These are phyloP conservation scores for Biscutella laevigata DNA, from an alignment of 441 rosid genomes.

Conservation along the genomic window DNA sequence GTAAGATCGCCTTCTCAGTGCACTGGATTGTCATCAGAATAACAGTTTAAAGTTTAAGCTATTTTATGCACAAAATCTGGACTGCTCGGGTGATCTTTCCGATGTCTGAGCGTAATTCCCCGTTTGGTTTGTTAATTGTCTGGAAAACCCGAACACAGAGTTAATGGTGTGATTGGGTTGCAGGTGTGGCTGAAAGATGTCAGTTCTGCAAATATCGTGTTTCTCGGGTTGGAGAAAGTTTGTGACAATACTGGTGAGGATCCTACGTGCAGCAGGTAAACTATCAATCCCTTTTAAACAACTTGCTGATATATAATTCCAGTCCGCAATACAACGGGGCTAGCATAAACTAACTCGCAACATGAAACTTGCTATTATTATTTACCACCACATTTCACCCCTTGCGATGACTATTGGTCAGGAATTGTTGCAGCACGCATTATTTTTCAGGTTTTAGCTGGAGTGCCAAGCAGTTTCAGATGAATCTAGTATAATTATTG, in stretches of 20 bases:
- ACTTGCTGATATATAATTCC: neutral
- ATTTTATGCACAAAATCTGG: neutral
- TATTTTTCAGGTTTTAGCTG: neutral
- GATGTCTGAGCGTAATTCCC: neutral
- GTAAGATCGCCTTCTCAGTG: constrained; percentile 27
- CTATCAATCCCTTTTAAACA: neutral
- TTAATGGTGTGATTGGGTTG: neutral
- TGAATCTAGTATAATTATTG: neutral
- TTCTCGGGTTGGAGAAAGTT: constrained; percentile 46
- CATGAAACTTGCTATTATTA: neutral
- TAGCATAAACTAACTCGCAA: neutral
- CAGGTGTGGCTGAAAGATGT: constrained; percentile 75
- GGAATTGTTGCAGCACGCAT: neutral
- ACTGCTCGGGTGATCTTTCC: neutral
- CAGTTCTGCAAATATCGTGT: constrained; percentile 48
- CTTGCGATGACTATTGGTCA: neutral
- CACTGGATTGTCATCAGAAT: neutral
- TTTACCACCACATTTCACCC: neutral
- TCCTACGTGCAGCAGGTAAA: constrained; percentile 69
- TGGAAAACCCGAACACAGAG: neutral
- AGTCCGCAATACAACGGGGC: neutral
- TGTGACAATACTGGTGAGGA: constrained; percentile 94
- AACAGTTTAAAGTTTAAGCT: neutral
- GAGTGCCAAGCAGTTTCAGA: neutral
- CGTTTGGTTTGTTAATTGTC: neutral